Percentiles rank a stretch among this genome's conserved stretches.
These are phyloP conservation scores for Penicillium desertorum DNA, from an alignment of 495 filamentous ascomycete genomes.

Conservation along the genomic window DNA sequence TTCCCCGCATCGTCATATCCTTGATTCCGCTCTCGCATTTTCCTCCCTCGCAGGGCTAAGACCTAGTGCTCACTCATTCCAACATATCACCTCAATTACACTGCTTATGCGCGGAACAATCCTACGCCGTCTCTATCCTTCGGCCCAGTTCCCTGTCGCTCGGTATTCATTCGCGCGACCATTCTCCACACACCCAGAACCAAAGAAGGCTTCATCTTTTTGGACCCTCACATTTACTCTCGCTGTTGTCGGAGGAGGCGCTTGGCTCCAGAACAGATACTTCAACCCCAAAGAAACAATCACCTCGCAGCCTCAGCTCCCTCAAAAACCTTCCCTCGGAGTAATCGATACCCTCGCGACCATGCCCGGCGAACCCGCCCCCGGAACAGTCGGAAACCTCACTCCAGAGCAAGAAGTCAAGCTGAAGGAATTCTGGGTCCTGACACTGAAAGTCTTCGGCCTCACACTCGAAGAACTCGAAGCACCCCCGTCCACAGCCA, in stretches of 20 bases:
- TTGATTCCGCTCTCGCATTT: constrained; percentile 10
- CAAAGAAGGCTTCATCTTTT: constrained; percentile 40
- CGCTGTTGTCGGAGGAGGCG: constrained; percentile 34
- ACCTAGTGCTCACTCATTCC: constrained; percentile 1
- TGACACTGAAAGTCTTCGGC: constrained; percentile 76
- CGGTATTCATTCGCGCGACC: constrained; percentile 23
- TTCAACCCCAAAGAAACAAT: constrained; percentile 16
- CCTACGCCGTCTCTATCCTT: constrained; percentile 37
- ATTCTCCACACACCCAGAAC: constrained; percentile 36
- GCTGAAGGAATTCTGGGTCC: constrained; percentile 81
- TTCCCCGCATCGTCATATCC: constrained; percentile 19
- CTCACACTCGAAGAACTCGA: constrained; percentile 47
- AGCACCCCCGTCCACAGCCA: constrained; percentile 12
- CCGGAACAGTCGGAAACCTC: constrained; percentile 82
- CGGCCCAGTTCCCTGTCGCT: constrained; percentile 32
- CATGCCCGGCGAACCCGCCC: constrained; percentile 49
- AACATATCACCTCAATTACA: constrained; percentile 5
- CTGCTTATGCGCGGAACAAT: constrained; percentile 40
- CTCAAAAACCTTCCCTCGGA: constrained; percentile 32
- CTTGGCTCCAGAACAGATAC: constrained; percentile 41
- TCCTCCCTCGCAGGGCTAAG: constrained; percentile 1
- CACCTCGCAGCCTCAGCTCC: constrained; percentile 8
- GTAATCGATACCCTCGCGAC: constrained; percentile 44
- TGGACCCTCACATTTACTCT: constrained; percentile 42
- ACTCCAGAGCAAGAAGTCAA: constrained; percentile 87